Conservation (phyloP, 495 filamentous ascomycete species). For the Hypoxylon lienhwacheense region DNA sequence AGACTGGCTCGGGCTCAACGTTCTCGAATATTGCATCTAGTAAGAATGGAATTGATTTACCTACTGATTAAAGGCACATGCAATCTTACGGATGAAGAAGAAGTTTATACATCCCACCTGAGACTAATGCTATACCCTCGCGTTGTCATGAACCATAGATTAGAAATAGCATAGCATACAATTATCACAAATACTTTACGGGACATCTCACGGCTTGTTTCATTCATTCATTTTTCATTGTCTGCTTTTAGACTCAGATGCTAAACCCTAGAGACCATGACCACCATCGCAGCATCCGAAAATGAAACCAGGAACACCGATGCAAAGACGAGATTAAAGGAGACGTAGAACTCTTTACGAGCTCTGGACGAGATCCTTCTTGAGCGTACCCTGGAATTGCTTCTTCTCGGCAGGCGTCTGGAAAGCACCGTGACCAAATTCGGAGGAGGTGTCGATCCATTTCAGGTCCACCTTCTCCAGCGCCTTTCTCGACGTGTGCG, state of each 20-base stretch:
- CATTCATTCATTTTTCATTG: no score
- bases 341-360: conserved; percentile 58
- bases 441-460: conserved; percentile 99
- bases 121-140: no score
- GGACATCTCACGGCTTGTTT: conserved; percentile 44
- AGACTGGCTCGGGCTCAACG: no score
- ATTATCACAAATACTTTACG: conserved; percentile 11
- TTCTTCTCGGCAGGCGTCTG: conserved; percentile 98
- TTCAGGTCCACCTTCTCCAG: conserved; percentile 99
- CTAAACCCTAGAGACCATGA: conserved; percentile 48
- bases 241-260: conserved; percentile 45
- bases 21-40: no score
- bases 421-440: conserved; percentile 99
- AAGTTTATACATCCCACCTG: no score
- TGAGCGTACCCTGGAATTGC: conserved; percentile 91
- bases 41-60: no score
- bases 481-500: conserved; percentile 89
- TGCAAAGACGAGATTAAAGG: conserved; percentile 59
- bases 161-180: background rate
- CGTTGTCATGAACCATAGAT: no score
- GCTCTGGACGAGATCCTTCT: conserved; percentile 87
- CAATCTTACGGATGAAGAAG: no score
- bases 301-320: conserved; percentile 56
- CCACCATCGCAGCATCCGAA: conserved; percentile 49
- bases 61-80: no score